Evolutionary conservation across 176 grass and related monocot species (phyloP), one percentile per base, ranked within the genome.

Genomic region (Leersia perrieri): DNA sequence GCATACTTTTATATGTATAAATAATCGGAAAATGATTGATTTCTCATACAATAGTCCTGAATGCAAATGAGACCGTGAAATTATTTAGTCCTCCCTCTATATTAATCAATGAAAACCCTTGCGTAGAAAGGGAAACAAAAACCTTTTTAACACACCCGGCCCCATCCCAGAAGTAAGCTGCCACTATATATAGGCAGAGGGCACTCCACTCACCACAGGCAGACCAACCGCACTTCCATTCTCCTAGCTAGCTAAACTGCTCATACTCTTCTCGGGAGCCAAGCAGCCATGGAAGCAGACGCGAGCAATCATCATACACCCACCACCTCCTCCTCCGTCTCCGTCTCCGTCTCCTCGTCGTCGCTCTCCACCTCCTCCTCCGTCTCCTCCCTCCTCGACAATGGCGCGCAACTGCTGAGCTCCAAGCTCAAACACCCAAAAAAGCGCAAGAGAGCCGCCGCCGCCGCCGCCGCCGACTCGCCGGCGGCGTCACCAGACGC

Each of bases 261-360:
- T n/a, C n/a, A n/a, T n/a, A 68, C 20, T 33, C 78, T 23, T 3
- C 30, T 33, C 5, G 3, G n/a, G 53, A 79, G 76, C 76, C 88
- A 90, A 1, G n/a, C 22, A 79, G 76, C 76, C 88, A 90, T 90
- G 88, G 88, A 73, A 66, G 83, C 79, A 39, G 68, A 82, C 83
- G 83, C 44, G 22, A 71, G 80, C 79, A n/a, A n/a, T n/a, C n/a
- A n/a, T n/a, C 80, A 76, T 70, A 76, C 70, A 81, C 66, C 88
- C 73, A 82, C 88, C 78, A 78, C 73, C 32, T 82, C 83, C 35
- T 79, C 81, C 20, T 78, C 73, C 45, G 63, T 35, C 41, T 44
- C 41, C 41, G 41, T 44, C 41, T 81, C 87, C 44, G 42, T 33
- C 23, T 73, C 86, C 4, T 85, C 88, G 5, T 83, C 75, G 18